These are phyloP conservation scores for Pyrenochaeta sp. DNA, from an alignment of 2,329 filamentous ascomycete genomes.

Conservation along the genomic window DNA sequence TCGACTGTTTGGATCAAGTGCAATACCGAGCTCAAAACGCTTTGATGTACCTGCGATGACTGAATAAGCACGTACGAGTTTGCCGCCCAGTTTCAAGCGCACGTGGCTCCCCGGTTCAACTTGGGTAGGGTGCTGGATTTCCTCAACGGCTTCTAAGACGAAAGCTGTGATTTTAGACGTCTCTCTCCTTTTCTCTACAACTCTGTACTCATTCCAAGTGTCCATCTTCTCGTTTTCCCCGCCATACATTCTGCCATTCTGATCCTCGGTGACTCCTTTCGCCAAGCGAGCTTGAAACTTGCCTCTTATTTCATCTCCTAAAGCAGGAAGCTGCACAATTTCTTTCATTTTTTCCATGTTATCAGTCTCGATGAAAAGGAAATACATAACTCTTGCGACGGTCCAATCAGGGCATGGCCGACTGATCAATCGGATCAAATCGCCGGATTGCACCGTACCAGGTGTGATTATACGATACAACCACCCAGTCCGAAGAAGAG, in stretches of 20 bases:
- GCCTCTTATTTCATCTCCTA: conserved; percentile 58
- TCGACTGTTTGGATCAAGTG: conserved; percentile 62
- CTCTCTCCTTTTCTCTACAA: conserved; percentile 60
- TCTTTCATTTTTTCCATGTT: conserved; percentile 58
- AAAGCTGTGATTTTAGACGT: conserved; percentile 62
- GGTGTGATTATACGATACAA: conserved; percentile 68
- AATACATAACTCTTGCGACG: conserved; percentile 68
- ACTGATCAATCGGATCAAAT: conserved; percentile 64
- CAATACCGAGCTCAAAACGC: conserved; percentile 65
- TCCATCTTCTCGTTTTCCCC: conserved; percentile 38
- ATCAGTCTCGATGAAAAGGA: conserved; percentile 62
- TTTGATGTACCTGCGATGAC: conserved; percentile 61
- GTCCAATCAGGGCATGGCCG: conserved; percentile 67
- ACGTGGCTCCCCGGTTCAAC: conserved; percentile 62
- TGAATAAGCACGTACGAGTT: conserved; percentile 67
- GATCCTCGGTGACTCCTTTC: conserved; percentile 49
- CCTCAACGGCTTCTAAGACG: conserved; percentile 57
- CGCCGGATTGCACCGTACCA: conserved; percentile 63
- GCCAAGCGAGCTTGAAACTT: conserved; percentile 63
- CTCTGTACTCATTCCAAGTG: conserved; percentile 48
- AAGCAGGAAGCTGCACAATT: conserved; percentile 52
- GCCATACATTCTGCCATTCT: conserved; percentile 35
- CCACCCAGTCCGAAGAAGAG: conserved; percentile 68
- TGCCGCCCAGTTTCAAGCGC: conserved; percentile 63
- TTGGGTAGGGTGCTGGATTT: conserved; percentile 38